Conservation (phyloP, 2,329 filamentous ascomycete species). For the Fusarium equiseti region DNA sequence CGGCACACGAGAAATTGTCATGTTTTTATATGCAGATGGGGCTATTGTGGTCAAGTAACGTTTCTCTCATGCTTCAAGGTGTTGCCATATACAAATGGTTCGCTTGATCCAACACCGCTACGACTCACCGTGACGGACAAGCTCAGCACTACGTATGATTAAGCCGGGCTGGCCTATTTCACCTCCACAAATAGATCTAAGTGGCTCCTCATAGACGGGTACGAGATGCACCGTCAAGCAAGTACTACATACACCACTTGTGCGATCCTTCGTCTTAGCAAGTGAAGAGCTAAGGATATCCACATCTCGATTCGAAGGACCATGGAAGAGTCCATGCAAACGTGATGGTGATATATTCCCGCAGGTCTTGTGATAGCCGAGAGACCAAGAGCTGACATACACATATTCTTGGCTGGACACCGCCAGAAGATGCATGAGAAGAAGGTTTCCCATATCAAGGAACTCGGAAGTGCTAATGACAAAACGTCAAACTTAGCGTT, state of each 20-base stretch:
- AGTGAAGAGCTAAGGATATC: slow-evolving; percentile 23
- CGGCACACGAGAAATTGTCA: slow-evolving; percentile 3
- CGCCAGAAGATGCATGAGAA: slow-evolving; percentile 2
- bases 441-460: slow-evolving; percentile 4
- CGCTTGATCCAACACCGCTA: slow-evolving; percentile 34
- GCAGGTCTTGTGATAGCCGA: slow-evolving; percentile 8
- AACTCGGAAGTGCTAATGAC: slow-evolving; percentile 1
- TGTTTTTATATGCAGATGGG: slow-evolving; percentile 3
- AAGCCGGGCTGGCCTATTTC: slow-evolving; percentile 9
- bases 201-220: slow-evolving; percentile 10
- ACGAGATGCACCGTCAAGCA: background rate
- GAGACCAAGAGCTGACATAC: slow-evolving; percentile 21
- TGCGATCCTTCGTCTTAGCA: background rate
- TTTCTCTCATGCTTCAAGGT: slow-evolving; percentile 15
- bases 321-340: slow-evolving; percentile 21
- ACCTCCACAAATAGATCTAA: slow-evolving; percentile 30
- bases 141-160: slow-evolving; percentile 29
- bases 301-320: slow-evolving; percentile 24
- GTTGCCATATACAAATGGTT: slow-evolving; percentile 32
- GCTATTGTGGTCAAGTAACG: slow-evolving; percentile 18
- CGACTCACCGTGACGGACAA: slow-evolving; percentile 17
- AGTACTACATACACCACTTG: slow-evolving; percentile 31
- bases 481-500: slow-evolving; percentile 21
- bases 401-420: slow-evolving; percentile 19
- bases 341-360: slow-evolving; percentile 1